These are phyloP conservation scores for Datura wrightii DNA, from an alignment of 257 asterid species.

Conservation along the genomic window DNA sequence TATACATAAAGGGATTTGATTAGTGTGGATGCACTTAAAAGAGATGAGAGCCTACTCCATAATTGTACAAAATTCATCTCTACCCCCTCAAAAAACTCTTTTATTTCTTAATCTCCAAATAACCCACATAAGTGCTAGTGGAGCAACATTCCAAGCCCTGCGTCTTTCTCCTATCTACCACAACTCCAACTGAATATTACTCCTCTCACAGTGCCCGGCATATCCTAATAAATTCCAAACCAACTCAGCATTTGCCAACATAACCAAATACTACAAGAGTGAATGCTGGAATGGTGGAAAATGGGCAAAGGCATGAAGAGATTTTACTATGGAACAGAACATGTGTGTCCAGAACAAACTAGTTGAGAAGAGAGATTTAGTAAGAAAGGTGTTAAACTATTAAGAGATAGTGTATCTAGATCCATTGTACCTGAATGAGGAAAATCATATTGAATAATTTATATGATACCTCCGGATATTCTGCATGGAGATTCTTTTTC, in stretches of 20 bases:
- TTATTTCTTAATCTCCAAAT: neutral
- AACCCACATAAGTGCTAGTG: neutral
- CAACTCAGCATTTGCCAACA: slow-evolving; percentile 12
- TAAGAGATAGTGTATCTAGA: neutral
- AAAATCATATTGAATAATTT: neutral
- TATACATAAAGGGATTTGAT: neutral
- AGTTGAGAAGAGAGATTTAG: slow-evolving; percentile 20
- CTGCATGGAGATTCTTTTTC: neutral
- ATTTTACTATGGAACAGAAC: neutral
- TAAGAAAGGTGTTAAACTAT: neutral
- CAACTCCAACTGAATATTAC: neutral
- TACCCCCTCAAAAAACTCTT: neutral
- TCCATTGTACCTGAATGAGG: neutral
- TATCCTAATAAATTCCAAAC: neutral
- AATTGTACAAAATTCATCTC: slow-evolving; percentile 7
- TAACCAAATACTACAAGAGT: neutral
- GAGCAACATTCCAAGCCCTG: neutral
- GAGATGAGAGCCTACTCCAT: neutral
- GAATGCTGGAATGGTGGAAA: neutral
- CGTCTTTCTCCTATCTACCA: slow-evolving; percentile 2
- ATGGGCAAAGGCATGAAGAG: slow-evolving; percentile 8
- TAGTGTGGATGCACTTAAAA: neutral
- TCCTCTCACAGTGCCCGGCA: slow-evolving; percentile 6
- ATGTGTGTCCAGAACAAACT: neutral
- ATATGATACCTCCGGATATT: neutral